A percentile compares a stretch with the other conserved stretches of the same genome.
phyloP scores from a whole-genome alignment of 2,329 filamentous ascomycete genomes.

The Madurella mycetomatis region DNA sequence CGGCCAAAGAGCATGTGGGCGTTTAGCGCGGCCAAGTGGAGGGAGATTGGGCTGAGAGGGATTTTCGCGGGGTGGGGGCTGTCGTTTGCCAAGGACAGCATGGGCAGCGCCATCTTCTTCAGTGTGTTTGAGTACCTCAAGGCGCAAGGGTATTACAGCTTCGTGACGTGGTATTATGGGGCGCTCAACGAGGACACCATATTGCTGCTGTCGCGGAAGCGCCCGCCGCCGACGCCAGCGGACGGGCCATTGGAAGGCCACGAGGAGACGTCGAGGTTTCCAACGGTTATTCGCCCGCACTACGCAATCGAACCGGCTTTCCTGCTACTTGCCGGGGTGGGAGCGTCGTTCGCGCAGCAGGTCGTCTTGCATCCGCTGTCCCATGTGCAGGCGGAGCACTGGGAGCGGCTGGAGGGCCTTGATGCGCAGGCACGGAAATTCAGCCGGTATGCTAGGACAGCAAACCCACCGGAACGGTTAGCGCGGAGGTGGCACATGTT shows the following conservation, averaged over 20 bases:
- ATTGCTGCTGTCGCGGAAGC: conserved; percentile 44
- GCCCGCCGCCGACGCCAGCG: conserved; percentile 34
- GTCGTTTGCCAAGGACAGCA: conserved; percentile 63
- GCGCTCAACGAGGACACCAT: conserved; percentile 50
- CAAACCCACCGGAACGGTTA: conserved; percentile 11
- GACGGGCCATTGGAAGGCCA: conserved; percentile 5
- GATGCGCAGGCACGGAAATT: conserved; percentile 56
- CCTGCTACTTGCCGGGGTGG: conserved; percentile 62
- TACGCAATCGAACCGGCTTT: conserved; percentile 72
- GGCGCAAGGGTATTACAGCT: conserved; percentile 67
- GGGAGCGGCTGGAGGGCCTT: conserved; percentile 66
- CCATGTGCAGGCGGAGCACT: conserved; percentile 68
- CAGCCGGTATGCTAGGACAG: conserved; percentile 25
- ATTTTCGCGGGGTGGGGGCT: conserved; percentile 71
- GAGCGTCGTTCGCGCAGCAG: conserved; percentile 66
- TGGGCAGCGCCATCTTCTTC: conserved; percentile 70
- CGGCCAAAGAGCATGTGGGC: conserved; percentile 64
- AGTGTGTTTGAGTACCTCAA: conserved; percentile 72
- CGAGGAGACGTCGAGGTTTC: conserved; percentile 22
- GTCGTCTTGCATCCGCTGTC: conserved; percentile 65
- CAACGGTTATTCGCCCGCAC: conserved; percentile 62
- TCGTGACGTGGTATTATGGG: conserved; percentile 67
- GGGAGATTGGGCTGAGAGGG: conserved; percentile 67
- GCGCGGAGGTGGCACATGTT: conserved; percentile 49
- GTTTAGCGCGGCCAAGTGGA: conserved; percentile 62